Conservation (phyloP, 2,329 filamentous ascomycete species). For the Aspergillus carbonarius region DNA sequence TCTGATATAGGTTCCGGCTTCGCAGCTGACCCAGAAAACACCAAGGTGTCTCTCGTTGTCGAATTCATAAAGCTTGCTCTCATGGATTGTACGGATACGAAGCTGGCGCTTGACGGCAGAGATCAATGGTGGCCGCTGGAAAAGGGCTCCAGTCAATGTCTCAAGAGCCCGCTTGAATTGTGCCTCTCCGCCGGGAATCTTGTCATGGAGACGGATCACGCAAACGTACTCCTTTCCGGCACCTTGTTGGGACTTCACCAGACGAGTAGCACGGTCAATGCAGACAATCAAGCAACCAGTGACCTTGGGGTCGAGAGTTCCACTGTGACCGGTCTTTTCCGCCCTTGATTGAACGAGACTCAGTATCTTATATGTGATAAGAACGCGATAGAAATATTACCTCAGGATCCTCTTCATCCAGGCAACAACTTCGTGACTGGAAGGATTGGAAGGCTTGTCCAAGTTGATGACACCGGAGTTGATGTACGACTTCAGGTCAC, state of each 20-base stretch:
- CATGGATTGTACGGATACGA: constrained; percentile 95
- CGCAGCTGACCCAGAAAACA: constrained; percentile 99
- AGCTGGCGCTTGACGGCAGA: constrained; percentile 98
- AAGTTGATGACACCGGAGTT: constrained; percentile 98
- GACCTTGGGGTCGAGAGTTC: constrained; percentile 97
- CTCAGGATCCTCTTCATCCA: constrained; percentile 98
- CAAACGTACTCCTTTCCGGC: constrained; percentile 99
- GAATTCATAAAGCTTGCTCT: constrained; percentile 95
- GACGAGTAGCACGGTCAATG: constrained; percentile 92
- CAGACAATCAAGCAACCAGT: constrained; percentile 93
- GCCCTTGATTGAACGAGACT: constrained; percentile 53
- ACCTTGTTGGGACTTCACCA: constrained; percentile 98
- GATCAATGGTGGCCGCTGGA: constrained; percentile 95
- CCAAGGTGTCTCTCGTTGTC: constrained; percentile 97
- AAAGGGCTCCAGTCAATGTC: constrained; percentile 92
- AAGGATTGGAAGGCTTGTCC: constrained; percentile 96
- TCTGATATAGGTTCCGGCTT: constrained; percentile 97
- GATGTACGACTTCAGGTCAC: constrained; percentile 95
- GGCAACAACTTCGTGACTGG: constrained; percentile 96
- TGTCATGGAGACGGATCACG: constrained; percentile 92
- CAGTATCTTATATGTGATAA: constrained; percentile 14
- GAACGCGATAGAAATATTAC: constrained; percentile 47
- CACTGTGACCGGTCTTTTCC: constrained; percentile 97
- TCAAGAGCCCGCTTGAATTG: constrained; percentile 93
- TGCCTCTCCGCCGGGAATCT: constrained; percentile 86